Percentiles rank a stretch among this genome's conserved stretches.
These are phyloP conservation scores for Tuber brumale DNA, from an alignment of 495 filamentous ascomycete species.

Conservation along the genomic window DNA sequence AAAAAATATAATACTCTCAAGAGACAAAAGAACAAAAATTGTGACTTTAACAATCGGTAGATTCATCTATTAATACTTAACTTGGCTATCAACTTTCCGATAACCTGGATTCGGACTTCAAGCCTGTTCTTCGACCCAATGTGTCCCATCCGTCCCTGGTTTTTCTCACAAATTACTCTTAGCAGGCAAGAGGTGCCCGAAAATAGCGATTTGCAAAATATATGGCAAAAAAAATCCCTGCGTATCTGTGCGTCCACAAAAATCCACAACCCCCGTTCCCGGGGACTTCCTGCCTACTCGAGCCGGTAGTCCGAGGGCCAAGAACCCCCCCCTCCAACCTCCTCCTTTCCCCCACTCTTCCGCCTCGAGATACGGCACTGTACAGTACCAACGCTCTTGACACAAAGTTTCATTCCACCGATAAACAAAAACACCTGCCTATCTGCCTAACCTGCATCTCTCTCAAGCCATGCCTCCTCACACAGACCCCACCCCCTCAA, in stretches of 20 bases:
- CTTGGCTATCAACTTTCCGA: background rate
- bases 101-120: background rate
- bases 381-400: background rate
- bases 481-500: background rate
- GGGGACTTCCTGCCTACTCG: background rate
- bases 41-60: background rate
- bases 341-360: background rate
- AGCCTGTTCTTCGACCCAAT: background rate
- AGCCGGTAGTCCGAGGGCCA: background rate
- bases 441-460: background rate
- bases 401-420: background rate
- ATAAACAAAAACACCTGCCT: background rate
- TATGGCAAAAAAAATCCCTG: too few relatives aligned
- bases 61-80: background rate
- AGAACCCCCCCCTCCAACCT: background rate
- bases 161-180: too few relatives aligned
- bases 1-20: too few relatives aligned
- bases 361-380: background rate
- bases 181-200: too few relatives aligned
- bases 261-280: too few relatives aligned
- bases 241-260: too few relatives aligned
- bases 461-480: background rate
- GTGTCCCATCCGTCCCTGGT: too few relatives aligned
- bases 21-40: background rate
- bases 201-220: too few relatives aligned